Conservation (phyloP, 805 yeast genomes). For the Metschnikowia gelsemii region DNA sequence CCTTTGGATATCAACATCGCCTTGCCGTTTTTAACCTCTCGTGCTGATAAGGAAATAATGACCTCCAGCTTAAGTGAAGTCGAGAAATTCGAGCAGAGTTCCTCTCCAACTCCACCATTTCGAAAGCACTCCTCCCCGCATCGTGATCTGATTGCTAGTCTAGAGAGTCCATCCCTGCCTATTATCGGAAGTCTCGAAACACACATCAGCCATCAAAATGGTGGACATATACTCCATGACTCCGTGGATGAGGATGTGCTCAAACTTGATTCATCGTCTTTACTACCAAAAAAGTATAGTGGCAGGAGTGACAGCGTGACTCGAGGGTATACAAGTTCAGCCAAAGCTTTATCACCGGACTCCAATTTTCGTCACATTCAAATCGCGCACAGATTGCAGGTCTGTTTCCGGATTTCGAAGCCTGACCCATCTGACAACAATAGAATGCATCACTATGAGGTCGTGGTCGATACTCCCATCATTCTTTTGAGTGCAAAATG, state of each 20-base stretch:
- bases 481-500: constrained; percentile 45
- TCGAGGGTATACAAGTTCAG: constrained; percentile 35
- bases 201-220: constrained; percentile 29
- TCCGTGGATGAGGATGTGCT: constrained; percentile 23
- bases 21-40: constrained; percentile 43
- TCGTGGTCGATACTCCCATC: constrained; percentile 75
- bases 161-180: constrained; percentile 28
- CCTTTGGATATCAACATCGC: constrained; percentile 46
- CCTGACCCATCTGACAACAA: constrained; percentile 48
- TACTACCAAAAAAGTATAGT: constrained; percentile 29
- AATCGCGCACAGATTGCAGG: constrained; percentile 66
- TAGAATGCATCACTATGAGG: constrained; percentile 73
- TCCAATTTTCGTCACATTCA: constrained; percentile 60
- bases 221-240: constrained; percentile 6
- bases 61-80: constrained; percentile 19
- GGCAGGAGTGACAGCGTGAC: constrained; percentile 29
- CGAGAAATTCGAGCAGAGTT: constrained; percentile 9
- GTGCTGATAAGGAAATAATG: constrained; percentile 30
- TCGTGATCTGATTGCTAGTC: constrained; percentile 11
- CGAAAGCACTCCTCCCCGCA: constrained; percentile 1
- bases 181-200: constrained; percentile 42
- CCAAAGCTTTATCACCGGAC: constrained; percentile 58
- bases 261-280: constrained; percentile 32
- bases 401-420: constrained; percentile 65
- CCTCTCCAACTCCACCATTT: constrained; percentile 5